Evolutionary conservation across 331 rosid species (phyloP), one percentile per base, ranked within the genome.

Genomic region (Cydonia oblonga): DNA sequence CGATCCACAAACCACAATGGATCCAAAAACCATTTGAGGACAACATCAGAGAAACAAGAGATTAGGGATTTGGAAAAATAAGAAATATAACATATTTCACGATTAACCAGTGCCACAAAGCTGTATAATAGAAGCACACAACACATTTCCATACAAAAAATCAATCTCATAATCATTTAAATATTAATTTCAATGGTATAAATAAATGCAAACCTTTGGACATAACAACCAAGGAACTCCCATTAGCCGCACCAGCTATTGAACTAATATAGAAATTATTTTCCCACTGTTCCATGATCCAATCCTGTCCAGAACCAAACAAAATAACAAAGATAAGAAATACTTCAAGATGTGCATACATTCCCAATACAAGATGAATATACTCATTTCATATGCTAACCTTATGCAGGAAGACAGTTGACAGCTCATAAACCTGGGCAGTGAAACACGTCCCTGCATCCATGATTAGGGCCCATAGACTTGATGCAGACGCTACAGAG

Each of bases 201-300:
- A 64, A 24, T 49, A n/a, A 69, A 65, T 66, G 78, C 81, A 16
- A 30, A 92, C 98, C 98, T 92, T 92, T 92, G 73, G 98, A 92
- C 98, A 92, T 92, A 61, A 92, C 98, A 78, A 92, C 98, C 85
- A 92, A 85, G 78, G 96, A 92, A 81, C 98, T 90, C 52, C 98
- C 98, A 74, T 90, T 92, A 62, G 81, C 66, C 28, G 92, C 95
- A 73, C 98, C 98, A 71, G 96, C 98, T 19, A 92, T 92, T 25
- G 98, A 88, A 85, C 98, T 92, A 73, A 92, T 92, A 46, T 92
- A 92, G 76, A 81, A 92, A 77, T 90, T 92, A 81, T 92, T 92
- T 79, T 92, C 98, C 98, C 98, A 92, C 59, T 92, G 98, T 59
- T 92, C 98, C 96, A 90, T 90, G 71, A 92, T 92, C 98, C 98